Conservation (phyloP, 169 alveolate genomes). For the Babesia ovis region DNA sequence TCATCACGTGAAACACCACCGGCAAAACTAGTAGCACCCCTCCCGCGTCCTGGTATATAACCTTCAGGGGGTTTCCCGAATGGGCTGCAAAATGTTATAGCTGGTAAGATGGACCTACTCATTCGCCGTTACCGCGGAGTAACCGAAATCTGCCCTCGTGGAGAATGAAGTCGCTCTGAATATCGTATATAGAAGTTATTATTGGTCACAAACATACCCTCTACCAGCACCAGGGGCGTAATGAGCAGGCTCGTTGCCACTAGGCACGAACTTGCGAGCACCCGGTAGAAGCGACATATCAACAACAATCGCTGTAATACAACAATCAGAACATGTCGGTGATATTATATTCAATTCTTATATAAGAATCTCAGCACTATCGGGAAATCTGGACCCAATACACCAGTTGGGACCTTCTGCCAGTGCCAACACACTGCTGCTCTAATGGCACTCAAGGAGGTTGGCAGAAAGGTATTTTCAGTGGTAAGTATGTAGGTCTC, state of each 20-base stretch:
- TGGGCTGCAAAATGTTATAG: constrained; percentile 28
- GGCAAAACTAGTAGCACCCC: constrained; percentile 97
- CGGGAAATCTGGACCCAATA: neutral
- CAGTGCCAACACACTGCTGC: constrained; percentile 17
- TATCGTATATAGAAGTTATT: neutral
- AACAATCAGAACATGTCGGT: neutral
- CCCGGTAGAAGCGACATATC: constrained; percentile 53
- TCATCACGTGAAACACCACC: constrained; percentile 98
- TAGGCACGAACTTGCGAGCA: constrained; percentile 37
- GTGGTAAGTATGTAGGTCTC: constrained; percentile 11
- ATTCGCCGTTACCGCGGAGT: constrained; percentile 16
- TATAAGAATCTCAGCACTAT: neutral
- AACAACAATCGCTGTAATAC: neutral
- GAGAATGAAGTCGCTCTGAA: constrained; percentile 45
- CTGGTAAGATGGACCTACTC: constrained; percentile 32
- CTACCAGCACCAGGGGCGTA: constrained; percentile 82
- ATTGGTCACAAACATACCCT: constrained; percentile 70
- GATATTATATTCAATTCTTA: neutral
- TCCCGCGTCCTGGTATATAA: constrained; percentile 94
- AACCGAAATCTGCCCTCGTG: constrained; percentile 61
- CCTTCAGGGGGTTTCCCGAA: constrained; percentile 97
- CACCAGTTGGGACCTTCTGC: neutral
- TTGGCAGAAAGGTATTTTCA: constrained; percentile 5
- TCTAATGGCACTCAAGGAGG: neutral
- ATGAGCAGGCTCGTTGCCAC: constrained; percentile 31